These are phyloP conservation scores for Backusella psychrophila DNA, from an alignment of 192 early-diverging fungal genomes.

Conservation along the genomic window DNA sequence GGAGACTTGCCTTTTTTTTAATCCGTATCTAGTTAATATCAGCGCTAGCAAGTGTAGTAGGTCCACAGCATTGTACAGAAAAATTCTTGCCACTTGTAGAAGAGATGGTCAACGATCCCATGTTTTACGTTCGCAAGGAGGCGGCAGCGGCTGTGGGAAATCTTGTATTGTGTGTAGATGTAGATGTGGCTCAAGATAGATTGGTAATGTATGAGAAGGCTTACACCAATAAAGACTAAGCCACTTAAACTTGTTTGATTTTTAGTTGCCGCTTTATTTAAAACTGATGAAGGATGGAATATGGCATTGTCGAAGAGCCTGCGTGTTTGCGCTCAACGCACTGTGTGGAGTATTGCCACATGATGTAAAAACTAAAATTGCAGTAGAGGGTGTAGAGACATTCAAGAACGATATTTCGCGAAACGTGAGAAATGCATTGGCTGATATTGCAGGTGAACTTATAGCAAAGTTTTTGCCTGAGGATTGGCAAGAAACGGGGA, in stretches of 20 bases:
- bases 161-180: constrained; percentile 33
- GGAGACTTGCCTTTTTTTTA: not conserved
- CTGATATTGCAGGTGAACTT: constrained; percentile 56
- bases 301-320: constrained; percentile 60
- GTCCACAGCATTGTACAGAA: constrained; percentile 41
- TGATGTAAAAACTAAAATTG: constrained; percentile 42
- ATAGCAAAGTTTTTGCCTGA: constrained; percentile 52
- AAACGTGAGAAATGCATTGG: constrained; percentile 51
- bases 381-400: constrained; percentile 44
- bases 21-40: constrained; percentile 43
- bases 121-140: constrained; percentile 61
- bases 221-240: not conserved
- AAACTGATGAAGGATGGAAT: constrained; percentile 49
- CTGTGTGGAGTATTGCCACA: constrained; percentile 45
- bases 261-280: constrained; percentile 51
- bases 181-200: constrained; percentile 29
- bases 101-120: constrained; percentile 38
- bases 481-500: constrained; percentile 30
- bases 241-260: not conserved
- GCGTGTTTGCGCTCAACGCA: constrained; percentile 45
- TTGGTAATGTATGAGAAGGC: constrained; percentile 13
- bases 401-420: constrained; percentile 54
- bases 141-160: constrained; percentile 44
- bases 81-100: constrained; percentile 52
- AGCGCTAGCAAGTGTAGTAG: constrained; percentile 43